Evolutionary conservation across 1,284 basidiomycete species (phyloP).

Genomic region (Farysia itapuensis): DNA sequence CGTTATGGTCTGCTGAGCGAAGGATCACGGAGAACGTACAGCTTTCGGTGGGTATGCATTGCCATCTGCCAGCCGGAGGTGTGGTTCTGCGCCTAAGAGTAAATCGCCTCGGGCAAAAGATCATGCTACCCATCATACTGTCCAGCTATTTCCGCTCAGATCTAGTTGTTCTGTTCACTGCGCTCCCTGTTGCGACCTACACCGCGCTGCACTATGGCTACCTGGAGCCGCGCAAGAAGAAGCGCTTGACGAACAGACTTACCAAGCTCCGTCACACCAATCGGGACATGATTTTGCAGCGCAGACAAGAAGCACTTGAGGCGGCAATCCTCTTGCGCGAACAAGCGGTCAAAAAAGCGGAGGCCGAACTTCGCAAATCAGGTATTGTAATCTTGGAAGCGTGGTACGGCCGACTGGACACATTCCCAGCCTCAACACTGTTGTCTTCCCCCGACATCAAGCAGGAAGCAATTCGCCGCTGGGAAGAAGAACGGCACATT

Average conservation of each 20-base stretch:
- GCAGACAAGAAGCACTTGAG: conserved; percentile 67
- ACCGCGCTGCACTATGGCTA: conserved; percentile 67
- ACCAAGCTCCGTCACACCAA: conserved; percentile 67
- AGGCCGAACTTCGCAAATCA: conserved; percentile 60
- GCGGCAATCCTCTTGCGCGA: conserved; percentile 63
- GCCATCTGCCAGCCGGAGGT: conserved; percentile 48
- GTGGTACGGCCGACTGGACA: conserved; percentile 63
- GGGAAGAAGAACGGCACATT: neutral
- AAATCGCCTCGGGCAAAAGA: conserved; percentile 65
- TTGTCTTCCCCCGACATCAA: neutral
- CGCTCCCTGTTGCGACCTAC: conserved; percentile 66
- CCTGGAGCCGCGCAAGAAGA: conserved; percentile 66
- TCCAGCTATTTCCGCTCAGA: conserved; percentile 63
- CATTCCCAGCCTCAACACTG: conserved; percentile 13
- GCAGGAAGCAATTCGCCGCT: conserved; percentile 1
- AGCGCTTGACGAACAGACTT: conserved; percentile 59
- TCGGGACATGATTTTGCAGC: conserved; percentile 67
- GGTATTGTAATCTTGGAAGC: conserved; percentile 74
- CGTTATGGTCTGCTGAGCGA: conserved; percentile 56
- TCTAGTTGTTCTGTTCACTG: conserved; percentile 64
- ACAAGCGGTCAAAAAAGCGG: conserved; percentile 60
- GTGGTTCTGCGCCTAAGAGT: conserved; percentile 59
- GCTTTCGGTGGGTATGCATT: conserved; percentile 56
- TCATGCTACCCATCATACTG: conserved; percentile 67
- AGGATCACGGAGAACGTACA: conserved; percentile 59